These are phyloP conservation scores for Paramyrothecium sp. DNA, from an alignment of 2,329 filamentous ascomycete species.

Conservation along the genomic window DNA sequence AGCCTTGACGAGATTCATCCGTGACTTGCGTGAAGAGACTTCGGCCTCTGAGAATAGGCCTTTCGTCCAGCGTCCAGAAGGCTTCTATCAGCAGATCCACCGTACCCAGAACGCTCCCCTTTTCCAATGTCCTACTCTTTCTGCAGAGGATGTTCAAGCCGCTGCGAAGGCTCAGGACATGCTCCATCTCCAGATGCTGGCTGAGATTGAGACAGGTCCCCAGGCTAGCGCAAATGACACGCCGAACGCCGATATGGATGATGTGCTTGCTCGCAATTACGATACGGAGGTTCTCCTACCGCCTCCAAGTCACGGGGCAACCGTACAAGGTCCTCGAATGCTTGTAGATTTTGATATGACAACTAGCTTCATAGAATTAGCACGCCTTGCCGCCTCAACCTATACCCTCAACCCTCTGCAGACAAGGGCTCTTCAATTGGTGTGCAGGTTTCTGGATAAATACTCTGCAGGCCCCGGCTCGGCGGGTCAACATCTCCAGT, in stretches of 20 bases:
- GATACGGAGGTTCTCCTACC: slow-evolving; percentile 6
- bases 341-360: slow-evolving; percentile 1
- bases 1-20: slow-evolving; percentile 5
- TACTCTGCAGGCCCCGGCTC: too few species aligned
- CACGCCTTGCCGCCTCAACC: too few species aligned
- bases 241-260: slow-evolving; percentile 3
- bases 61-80: slow-evolving; percentile 4
- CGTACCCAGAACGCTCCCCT: slow-evolving; percentile 2
- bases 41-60: not conserved
- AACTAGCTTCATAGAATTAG: slow-evolving; percentile 1
- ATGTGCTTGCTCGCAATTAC: slow-evolving; percentile 5
- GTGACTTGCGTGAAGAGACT: slow-evolving; percentile 6
- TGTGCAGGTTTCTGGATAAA: slow-evolving; percentile 7
- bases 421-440: slow-evolving; percentile 7
- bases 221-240: not conserved
- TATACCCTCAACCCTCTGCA: slow-evolving; percentile 7
- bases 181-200: too few species aligned
- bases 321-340: slow-evolving; percentile 5
- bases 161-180: too few species aligned
- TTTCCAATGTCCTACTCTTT: not conserved
- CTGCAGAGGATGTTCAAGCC: too few species aligned
- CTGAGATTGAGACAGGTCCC: too few species aligned
- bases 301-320: not conserved
- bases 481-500: too few species aligned
- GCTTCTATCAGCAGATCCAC: slow-evolving; percentile 9